Evolutionary conservation across 179 eudicot species (phyloP), one percentile per base, ranked within the genome.

Genomic region (Camellia oleifera): DNA sequence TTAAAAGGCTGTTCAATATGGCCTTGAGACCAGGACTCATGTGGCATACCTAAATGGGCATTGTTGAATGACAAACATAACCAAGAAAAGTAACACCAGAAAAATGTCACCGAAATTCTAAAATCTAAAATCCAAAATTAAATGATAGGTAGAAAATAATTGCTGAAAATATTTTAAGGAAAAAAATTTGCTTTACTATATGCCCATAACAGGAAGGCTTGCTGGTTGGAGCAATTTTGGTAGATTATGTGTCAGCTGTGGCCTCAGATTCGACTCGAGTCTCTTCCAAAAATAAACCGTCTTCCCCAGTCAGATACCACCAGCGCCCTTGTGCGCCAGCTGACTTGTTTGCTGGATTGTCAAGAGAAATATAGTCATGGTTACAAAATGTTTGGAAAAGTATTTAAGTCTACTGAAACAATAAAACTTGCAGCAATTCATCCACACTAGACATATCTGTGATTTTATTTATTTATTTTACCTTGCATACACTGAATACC

Each of bases 401-500:
- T 5, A 74, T 2, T 17, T 57, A 54, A 54, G 46, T 46, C 57
- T 8, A 63, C 9, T 40, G n/a, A 13, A 7, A 42, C 32, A 9
- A n/a, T 17, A 18, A 45, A 13, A 9, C 6, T 54, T 66, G 52
- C 9, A 67, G 20, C 13, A 71, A 63, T 10, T 60, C 72, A 63
- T 52, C 6, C n/a, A 72, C 45, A n/a, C 13, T 42, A 57, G 40
- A 44, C 15, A 72, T 15, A 18, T 48, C 4, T 69, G n/a, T 7
- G 15, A 54, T 14, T 2, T 23, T 70, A 14, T 2, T 17, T 4
- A 4, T 11, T 0, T 18, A 8, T 58, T 48, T 70, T 82, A 91
- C 97, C 93, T 93, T 57, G 97, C 93, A 72, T 93, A 93, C 44
- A 91, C 88, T 32, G 94, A 92, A 80, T 92, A 92, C 97, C 94